phyloP scores from a whole-genome alignment of 768 basidiomycete species.

The Fistulinella prunicolor region DNA sequence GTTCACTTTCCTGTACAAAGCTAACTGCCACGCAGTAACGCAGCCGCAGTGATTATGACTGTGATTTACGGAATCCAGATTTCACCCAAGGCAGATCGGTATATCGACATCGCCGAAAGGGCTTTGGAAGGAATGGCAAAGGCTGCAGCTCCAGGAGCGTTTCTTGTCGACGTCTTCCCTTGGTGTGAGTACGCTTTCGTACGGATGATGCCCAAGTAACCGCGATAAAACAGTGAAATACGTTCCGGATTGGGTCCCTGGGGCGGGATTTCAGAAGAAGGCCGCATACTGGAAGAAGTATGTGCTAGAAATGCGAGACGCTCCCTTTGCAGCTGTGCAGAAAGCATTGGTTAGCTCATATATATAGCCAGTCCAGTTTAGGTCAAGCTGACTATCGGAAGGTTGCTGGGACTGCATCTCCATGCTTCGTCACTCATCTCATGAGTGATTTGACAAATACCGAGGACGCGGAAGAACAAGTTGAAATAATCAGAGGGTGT shows the following conservation, averaged over 20 bases:
- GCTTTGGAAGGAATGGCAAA: slow-evolving; percentile 50
- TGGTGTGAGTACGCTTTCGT: slow-evolving; percentile 26
- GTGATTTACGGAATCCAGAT: slow-evolving; percentile 51
- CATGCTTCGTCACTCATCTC: slow-evolving; percentile 31
- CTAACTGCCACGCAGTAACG: slow-evolving; percentile 35
- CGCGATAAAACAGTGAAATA: slow-evolving; percentile 41
- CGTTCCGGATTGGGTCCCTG: slow-evolving; percentile 51
- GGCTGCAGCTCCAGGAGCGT: slow-evolving; percentile 51
- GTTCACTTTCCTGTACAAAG: not conserved
- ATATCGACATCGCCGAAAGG: slow-evolving; percentile 50
- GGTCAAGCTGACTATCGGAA: slow-evolving; percentile 5
- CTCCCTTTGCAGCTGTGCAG: slow-evolving; percentile 40
- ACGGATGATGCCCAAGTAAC: slow-evolving; percentile 1
- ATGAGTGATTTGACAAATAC: slow-evolving; percentile 17
- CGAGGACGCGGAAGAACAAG: slow-evolving; percentile 15
- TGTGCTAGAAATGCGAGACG: slow-evolving; percentile 47
- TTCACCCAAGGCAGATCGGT: slow-evolving; percentile 41
- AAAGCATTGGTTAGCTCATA: slow-evolving; percentile 39
- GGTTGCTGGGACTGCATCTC: slow-evolving; percentile 27
- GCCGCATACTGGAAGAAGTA: slow-evolving; percentile 49
- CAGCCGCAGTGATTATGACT: slow-evolving; percentile 52
- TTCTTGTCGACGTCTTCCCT: slow-evolving; percentile 51
- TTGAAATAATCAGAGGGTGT: slow-evolving; percentile 39
- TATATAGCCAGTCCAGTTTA: not conserved
- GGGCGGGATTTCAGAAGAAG: slow-evolving; percentile 48